Percentiles rank a stretch among this genome's conserved stretches.
phyloP scores from a whole-genome alignment of 192 early-diverging fungal genomes.

The Podila verticillata region DNA sequence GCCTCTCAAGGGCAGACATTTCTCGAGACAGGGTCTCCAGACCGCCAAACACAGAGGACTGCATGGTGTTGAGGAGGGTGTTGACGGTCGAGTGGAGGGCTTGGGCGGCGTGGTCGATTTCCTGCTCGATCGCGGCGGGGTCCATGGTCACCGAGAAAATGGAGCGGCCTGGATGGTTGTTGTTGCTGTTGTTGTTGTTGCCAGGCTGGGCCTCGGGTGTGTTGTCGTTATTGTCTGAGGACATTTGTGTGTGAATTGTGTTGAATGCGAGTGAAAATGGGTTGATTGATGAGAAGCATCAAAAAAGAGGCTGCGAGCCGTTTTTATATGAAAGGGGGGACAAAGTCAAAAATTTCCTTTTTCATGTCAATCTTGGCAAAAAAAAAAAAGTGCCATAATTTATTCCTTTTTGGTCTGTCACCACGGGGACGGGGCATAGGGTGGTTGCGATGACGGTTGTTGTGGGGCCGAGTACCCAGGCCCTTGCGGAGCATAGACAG shows the following conservation, averaged over 20 bases:
- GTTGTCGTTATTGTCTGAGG: slow-evolving; percentile 3
- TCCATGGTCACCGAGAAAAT: slow-evolving; percentile 43
- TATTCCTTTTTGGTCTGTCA: not conserved
- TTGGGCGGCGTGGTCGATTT: slow-evolving; percentile 36
- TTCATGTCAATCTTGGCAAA: not conserved
- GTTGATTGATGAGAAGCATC: not conserved
- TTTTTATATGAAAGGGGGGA: not conserved
- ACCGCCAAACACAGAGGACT: slow-evolving; percentile 47
- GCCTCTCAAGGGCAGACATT: slow-evolving; percentile 31
- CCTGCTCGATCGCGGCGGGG: slow-evolving; percentile 33
- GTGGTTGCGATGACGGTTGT: not conserved
- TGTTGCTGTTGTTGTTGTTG: slow-evolving; percentile 1
- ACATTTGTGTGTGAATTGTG: not conserved
- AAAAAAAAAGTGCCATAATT: not conserved
- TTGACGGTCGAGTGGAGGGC: slow-evolving; percentile 37
- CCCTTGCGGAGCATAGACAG: too few species aligned
- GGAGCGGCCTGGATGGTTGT: slow-evolving; percentile 4
- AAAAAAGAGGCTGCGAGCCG: slow-evolving; percentile 1
- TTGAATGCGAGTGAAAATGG: not conserved
- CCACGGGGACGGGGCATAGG: not conserved
- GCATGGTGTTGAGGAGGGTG: slow-evolving; percentile 40
- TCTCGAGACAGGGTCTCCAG: slow-evolving; percentile 34
- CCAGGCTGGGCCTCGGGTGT: not conserved
- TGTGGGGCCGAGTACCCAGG: not conserved
- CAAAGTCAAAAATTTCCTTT: not conserved